phyloP scores from a whole-genome alignment of 1,284 basidiomycete genomes.

The Leccinum variabile region DNA sequence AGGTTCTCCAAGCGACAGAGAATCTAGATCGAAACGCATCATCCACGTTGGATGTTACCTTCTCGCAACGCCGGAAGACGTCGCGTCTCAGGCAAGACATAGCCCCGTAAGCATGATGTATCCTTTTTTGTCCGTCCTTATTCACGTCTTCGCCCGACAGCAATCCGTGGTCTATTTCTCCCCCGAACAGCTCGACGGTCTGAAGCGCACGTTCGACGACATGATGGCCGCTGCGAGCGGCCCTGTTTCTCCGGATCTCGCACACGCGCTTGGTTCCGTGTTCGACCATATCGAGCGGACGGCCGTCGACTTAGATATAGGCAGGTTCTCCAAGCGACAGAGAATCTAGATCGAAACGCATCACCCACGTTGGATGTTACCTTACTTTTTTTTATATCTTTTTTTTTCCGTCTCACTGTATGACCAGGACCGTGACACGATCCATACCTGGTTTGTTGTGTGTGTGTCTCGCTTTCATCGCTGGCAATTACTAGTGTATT shows the following conservation, averaged over 20 bases:
- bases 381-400: background rate
- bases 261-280: slow-evolving; percentile 34
- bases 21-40: slow-evolving; percentile 18
- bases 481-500: slow-evolving; percentile 7
- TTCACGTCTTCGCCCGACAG: background rate
- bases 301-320: slow-evolving; percentile 26
- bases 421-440: background rate
- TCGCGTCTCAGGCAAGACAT: slow-evolving; percentile 16
- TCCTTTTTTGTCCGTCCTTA: background rate
- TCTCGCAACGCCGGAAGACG: slow-evolving; percentile 18
- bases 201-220: slow-evolving; percentile 34
- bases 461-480: slow-evolving; percentile 1
- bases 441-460: background rate
- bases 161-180: slow-evolving; percentile 34
- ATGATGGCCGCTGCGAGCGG: slow-evolving; percentile 34
- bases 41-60: background rate
- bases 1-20: slow-evolving; percentile 30
- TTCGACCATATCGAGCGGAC: slow-evolving; percentile 37
- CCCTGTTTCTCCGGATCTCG: slow-evolving; percentile 33
- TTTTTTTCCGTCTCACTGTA: background rate
- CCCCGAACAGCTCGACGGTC: slow-evolving; percentile 32
- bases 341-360: slow-evolving; percentile 22
- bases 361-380: background rate
- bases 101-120: slow-evolving; percentile 18
- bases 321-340: slow-evolving; percentile 28